Evolutionary conservation across 208 protist species (phyloP).

Genomic region (Leishmania lainsoni): DNA sequence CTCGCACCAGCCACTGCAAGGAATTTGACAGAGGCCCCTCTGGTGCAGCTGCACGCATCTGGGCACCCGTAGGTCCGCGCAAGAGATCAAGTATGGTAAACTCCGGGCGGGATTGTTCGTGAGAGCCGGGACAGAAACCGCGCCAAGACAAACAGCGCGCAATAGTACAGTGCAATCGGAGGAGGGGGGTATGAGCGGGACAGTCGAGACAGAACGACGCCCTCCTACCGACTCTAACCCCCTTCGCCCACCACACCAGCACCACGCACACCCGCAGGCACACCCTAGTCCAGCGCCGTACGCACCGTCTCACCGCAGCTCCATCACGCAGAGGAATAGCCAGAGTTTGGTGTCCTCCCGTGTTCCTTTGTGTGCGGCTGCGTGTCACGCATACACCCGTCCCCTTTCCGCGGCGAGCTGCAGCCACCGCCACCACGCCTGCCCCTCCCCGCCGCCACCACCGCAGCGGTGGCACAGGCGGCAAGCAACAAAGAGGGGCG

Average conservation of each 20-base stretch:
- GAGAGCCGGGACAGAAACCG: slow-evolving; percentile 25
- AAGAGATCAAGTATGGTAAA: slow-evolving; percentile 58
- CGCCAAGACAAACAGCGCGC: neutral
- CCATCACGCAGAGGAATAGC: slow-evolving; percentile 7
- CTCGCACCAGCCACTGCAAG: slow-evolving; percentile 27
- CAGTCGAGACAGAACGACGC: neutral
- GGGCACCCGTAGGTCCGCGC: slow-evolving; percentile 64
- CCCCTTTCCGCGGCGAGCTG: neutral
- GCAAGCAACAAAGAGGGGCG: neutral
- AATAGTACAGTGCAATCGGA: neutral
- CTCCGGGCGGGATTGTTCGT: slow-evolving; percentile 75
- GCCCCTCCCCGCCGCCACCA: neutral
- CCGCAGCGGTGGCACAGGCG: neutral
- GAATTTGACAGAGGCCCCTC: slow-evolving; percentile 31
- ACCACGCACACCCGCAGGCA: slow-evolving; percentile 14
- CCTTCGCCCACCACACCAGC: neutral
- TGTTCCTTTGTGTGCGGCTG: slow-evolving; percentile 22
- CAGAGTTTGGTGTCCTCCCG: slow-evolving; percentile 4
- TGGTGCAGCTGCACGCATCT: slow-evolving; percentile 29
- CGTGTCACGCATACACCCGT: neutral
- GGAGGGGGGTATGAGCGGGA: neutral
- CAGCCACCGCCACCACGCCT: neutral
- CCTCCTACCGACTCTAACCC: neutral
- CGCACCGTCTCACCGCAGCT: slow-evolving; percentile 9
- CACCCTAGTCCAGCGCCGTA: neutral